Evolutionary conservation across 805 yeast species (phyloP).

Genomic region (Zygosaccharomyces rouxii): DNA sequence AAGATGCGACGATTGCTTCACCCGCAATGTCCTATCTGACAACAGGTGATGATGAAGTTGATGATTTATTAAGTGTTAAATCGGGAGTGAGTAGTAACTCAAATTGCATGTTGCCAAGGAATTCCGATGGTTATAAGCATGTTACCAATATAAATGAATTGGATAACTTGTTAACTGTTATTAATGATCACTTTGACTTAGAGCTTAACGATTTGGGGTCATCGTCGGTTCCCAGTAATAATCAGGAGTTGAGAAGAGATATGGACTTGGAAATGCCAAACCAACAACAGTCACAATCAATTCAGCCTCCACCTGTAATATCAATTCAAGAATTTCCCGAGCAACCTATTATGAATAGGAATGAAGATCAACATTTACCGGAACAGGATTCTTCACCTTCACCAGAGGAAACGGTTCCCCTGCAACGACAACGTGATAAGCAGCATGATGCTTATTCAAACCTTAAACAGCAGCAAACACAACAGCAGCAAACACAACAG

Average conservation of each 20-base stretch:
- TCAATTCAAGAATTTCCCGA: conserved; percentile 27
- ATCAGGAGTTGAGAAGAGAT: conserved; percentile 2
- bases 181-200: conserved; percentile 8
- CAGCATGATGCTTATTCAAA: not conserved
- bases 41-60: conserved; percentile 27
- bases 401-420: conserved; percentile 4
- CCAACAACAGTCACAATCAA: conserved; percentile 2
- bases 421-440: conserved; percentile 4
- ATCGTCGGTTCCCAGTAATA: conserved; percentile 1
- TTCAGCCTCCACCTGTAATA: conserved; percentile 22
- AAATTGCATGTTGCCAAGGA: conserved; percentile 23
- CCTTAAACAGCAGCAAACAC: conserved; percentile 7
- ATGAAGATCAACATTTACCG: not conserved
- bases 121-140: conserved; percentile 27
- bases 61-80: conserved; percentile 30
- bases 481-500: conserved; percentile 8
- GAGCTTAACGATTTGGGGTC: conserved; percentile 9
- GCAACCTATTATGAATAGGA: not conserved
- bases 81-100: conserved; percentile 23
- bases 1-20: conserved; percentile 24
- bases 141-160: conserved; percentile 24
- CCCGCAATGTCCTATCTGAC: conserved; percentile 27
- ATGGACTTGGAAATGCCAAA: not conserved
- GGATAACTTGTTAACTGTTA: conserved; percentile 15
- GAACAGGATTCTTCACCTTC: conserved; percentile 8